A percentile compares a stretch with the other conserved stretches of the same genome.
These are phyloP conservation scores for Nitzschia sp. DNA, from an alignment of 108 stramenopile species.

Conservation along the genomic window DNA sequence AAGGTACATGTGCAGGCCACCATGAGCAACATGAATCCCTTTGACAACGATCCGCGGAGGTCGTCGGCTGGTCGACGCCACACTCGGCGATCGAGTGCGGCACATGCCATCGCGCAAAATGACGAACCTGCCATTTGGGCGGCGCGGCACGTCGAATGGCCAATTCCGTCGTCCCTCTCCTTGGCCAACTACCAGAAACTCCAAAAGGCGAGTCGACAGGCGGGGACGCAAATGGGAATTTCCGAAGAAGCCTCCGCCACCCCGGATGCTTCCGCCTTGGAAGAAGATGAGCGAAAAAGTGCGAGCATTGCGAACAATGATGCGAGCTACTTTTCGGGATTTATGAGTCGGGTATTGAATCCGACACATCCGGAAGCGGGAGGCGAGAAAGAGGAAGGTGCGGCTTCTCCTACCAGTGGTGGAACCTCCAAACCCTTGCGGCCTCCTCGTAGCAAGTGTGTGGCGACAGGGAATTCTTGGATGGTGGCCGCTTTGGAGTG, in stretches of 20 bases:
- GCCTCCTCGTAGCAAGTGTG: constrained; percentile 63
- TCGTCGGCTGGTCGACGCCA: background rate
- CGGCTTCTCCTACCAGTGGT: background rate
- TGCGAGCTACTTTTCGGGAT: constrained; percentile 41
- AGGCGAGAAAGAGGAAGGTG: constrained; percentile 18
- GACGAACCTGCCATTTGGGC: constrained; percentile 69
- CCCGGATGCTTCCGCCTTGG: background rate
- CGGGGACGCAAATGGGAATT: constrained; percentile 53
- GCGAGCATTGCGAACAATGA: constrained; percentile 9
- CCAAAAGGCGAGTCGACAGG: constrained; percentile 38
- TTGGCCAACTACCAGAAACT: constrained; percentile 53
- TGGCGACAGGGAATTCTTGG: constrained; percentile 82
- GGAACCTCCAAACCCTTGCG: constrained; percentile 47
- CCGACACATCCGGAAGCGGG: constrained; percentile 21
- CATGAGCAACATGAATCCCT: constrained; percentile 14
- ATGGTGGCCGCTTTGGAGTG: constrained; percentile 83
- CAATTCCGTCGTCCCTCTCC: constrained; percentile 58
- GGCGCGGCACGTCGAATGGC: constrained; percentile 84
- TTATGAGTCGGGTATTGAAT: constrained; percentile 58
- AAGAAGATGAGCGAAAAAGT: constrained; percentile 3
- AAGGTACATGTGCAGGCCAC: too few species aligned
- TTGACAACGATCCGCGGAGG: background rate
- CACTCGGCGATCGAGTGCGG: background rate
- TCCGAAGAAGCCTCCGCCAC: constrained; percentile 21
- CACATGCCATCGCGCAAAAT: constrained; percentile 6